Evolutionary conservation across 331 rosid species (phyloP).

Genomic region (Acacia concinna): DNA sequence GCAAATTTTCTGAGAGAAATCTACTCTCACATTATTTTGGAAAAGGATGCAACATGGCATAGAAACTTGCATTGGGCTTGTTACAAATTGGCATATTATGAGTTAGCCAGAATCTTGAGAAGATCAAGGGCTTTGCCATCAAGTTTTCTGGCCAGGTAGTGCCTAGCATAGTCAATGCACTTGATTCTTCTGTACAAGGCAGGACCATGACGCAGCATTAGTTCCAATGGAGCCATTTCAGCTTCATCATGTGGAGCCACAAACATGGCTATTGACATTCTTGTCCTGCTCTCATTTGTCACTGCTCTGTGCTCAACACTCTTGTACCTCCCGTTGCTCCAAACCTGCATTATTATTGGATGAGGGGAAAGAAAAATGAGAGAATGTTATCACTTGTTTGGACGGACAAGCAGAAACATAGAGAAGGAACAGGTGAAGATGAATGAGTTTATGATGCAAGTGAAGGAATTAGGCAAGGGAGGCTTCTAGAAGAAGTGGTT

Average conservation of each 20-base stretch:
- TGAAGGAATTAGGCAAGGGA: too few species aligned
- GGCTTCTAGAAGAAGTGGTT: too few species aligned
- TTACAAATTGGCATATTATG: background rate
- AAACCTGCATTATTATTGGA: background rate
- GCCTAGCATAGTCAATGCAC: background rate
- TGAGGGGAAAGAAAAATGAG: too few species aligned
- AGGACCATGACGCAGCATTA: background rate
- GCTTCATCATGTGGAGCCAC: conserved; percentile 9
- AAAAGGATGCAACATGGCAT: background rate
- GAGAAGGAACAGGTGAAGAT: too few species aligned
- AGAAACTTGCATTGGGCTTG: background rate
- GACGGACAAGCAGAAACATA: too few species aligned
- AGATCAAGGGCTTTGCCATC: background rate
- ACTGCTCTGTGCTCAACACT: conserved; percentile 21
- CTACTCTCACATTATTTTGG: background rate
- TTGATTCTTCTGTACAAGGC: background rate
- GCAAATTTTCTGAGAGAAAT: background rate
- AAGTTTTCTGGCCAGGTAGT: background rate
- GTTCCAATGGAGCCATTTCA: background rate
- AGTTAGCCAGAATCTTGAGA: background rate
- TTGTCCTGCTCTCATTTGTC: conserved; percentile 4
- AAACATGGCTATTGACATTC: conserved; percentile 5
- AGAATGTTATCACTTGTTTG: too few species aligned
- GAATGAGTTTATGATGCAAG: too few species aligned
- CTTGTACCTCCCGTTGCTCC: conserved; percentile 14